Evolutionary conservation across 257 asterid genomes (phyloP).

Genomic region (Solanum verrucosum): DNA sequence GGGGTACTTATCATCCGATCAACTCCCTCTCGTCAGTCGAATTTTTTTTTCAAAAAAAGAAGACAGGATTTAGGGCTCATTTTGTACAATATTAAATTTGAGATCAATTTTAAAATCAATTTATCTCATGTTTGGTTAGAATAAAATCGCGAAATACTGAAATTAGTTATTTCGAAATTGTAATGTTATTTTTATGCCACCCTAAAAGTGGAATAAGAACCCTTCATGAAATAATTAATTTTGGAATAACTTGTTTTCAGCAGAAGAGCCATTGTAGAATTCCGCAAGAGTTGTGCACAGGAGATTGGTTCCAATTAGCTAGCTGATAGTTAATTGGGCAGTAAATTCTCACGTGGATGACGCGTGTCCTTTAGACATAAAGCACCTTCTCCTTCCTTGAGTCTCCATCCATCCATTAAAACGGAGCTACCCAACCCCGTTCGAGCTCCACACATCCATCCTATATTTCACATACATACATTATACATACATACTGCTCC

Average conservation of each 20-base stretch:
- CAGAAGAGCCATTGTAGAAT: not conserved
- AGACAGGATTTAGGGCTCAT: not conserved
- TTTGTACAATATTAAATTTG: too few relatives aligned
- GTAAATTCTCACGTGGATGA: not conserved
- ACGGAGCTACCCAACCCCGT: not conserved
- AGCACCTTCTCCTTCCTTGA: not conserved
- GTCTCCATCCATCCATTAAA: not conserved
- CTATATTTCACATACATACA: not conserved
- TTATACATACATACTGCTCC: not conserved
- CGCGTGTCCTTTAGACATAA: not conserved
- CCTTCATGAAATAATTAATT: too few relatives aligned
- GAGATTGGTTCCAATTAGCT: not conserved
- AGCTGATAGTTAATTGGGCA: not conserved
- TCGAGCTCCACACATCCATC: not conserved
- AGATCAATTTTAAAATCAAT: too few relatives aligned
- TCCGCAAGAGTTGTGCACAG: not conserved
- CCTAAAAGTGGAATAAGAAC: too few relatives aligned
- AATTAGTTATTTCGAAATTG: too few relatives aligned
- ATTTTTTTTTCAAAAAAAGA: too few relatives aligned
- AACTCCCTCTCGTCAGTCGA: not conserved
- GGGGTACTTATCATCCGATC: too few relatives aligned
- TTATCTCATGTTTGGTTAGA: too few relatives aligned
- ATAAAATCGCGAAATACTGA: too few relatives aligned
- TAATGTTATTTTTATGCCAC: too few relatives aligned
- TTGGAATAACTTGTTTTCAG: fast-evolving